Percentiles rank a stretch among this genome's conserved stretches.
These are phyloP conservation scores for Lasiodiplodia sp. DNA, from an alignment of 2,329 filamentous ascomycete species.

Conservation along the genomic window DNA sequence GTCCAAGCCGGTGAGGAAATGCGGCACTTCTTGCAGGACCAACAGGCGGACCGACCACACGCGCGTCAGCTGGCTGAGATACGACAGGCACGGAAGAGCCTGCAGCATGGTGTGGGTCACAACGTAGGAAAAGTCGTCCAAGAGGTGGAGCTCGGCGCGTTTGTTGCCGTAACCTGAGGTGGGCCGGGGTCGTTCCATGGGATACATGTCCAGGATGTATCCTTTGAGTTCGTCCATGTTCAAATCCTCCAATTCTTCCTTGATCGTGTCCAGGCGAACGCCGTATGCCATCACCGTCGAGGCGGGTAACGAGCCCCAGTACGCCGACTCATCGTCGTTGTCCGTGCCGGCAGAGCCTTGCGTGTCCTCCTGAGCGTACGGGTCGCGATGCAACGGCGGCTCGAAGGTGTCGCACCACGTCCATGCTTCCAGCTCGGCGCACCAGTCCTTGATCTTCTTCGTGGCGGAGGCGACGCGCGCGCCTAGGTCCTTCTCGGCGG, in stretches of 20 bases:
- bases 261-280: conserved; percentile 75
- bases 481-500: conserved; percentile 74
- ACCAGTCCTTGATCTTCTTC: conserved; percentile 75
- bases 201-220: conserved; percentile 83
- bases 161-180: conserved; percentile 47
- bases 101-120: conserved; percentile 92
- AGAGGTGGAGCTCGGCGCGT: conserved; percentile 63
- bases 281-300: conserved; percentile 73
- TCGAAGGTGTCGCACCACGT: conserved; percentile 62
- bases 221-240: conserved; percentile 88
- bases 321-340: conserved; percentile 42
- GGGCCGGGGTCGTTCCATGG: conserved; percentile 54
- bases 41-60: conserved; percentile 79
- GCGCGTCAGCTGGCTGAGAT: conserved; percentile 74
- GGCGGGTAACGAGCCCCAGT: conserved; percentile 75
- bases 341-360: conserved; percentile 29
- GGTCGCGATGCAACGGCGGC: conserved; percentile 37
- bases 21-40: conserved; percentile 76
- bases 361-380: conserved; percentile 33
- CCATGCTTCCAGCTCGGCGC: conserved; percentile 73
- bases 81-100: conserved; percentile 80
- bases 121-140: conserved; percentile 90
- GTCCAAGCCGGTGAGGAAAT: conserved; percentile 68
- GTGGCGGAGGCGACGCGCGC: conserved; percentile 74
- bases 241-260: conserved; percentile 70